Conservation (phyloP, 2,329 filamentous ascomycete species). For the Aspergillus calidoustus region DNA sequence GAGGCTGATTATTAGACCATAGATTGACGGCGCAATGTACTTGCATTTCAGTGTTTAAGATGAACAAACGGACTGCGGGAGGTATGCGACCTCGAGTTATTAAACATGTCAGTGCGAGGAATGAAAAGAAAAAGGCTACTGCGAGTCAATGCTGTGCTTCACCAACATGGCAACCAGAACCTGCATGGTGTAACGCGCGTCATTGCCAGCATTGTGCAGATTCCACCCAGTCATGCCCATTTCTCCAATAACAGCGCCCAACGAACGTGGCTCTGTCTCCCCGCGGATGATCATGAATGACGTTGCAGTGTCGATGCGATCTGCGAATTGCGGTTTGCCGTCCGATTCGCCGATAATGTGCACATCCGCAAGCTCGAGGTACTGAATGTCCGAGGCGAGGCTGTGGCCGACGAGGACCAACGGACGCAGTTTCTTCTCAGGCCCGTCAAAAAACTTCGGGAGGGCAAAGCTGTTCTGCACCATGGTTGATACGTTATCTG, state of each 20-base stretch:
- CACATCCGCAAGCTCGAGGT: slow-evolving; percentile 69
- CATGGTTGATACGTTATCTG: slow-evolving; percentile 49
- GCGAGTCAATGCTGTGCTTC: slow-evolving; percentile 1
- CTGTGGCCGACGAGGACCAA: slow-evolving; percentile 83
- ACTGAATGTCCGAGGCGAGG: slow-evolving; percentile 67
- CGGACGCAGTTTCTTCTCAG: slow-evolving; percentile 59
- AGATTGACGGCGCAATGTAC: not conserved
- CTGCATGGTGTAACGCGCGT: slow-evolving; percentile 78
- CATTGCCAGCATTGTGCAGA: slow-evolving; percentile 87
- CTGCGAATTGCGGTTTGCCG: slow-evolving; percentile 52
- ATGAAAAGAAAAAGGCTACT: not conserved
- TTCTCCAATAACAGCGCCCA: slow-evolving; percentile 66
- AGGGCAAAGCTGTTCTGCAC: slow-evolving; percentile 61
- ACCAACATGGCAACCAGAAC: slow-evolving; percentile 66
- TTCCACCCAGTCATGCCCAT: slow-evolving; percentile 67
- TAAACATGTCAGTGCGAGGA: not conserved
- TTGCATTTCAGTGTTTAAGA: not conserved
- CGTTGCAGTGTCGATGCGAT: slow-evolving; percentile 72
- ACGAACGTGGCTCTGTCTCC: slow-evolving; percentile 57
- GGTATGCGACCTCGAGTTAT: not conserved
- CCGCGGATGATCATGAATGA: slow-evolving; percentile 69
- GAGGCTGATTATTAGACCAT: not conserved
- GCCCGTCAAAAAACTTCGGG: slow-evolving; percentile 52
- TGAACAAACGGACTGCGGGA: not conserved
- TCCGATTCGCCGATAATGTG: slow-evolving; percentile 37